Evolutionary conservation across 176 grass and related monocot species (phyloP), one percentile per base, ranked within the genome.

Genomic region (Phoenix dactylifera): DNA sequence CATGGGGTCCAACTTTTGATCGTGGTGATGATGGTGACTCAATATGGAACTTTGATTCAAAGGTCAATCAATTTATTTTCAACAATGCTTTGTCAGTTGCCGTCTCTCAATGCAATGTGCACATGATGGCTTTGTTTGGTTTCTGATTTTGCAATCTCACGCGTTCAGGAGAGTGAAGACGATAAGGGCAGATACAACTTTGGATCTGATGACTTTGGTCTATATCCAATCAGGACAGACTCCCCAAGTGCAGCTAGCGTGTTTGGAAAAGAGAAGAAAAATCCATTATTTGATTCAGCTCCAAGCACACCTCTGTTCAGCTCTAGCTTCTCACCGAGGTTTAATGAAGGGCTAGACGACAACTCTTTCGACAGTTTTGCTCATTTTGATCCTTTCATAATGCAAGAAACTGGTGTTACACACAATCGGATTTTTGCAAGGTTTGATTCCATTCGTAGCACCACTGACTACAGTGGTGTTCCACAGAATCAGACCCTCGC

Each of bases 1-100:
- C 72, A 67, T 85, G 79, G 76, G 84, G 76, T 20, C 87, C 88
- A 73, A 79, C 88, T 5, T 98, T 98, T 70, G 94, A 98, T 83
- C 79, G 73, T 69, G 73, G 74, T 57, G 85, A 76, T 71, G 94
- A 92, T 72, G 77, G 81, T 32, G 88, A 98, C 26, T 86, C 94
- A 5, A 68, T 88, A 16, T 98, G 94, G 94, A 86, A 84, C 74
- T 92, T 88, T 57, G 72, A 72, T 68, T 69, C 74, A 58, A 88
- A 97, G 81, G 64, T 51, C 35, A 50, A 67, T 28, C 25, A 25
- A 26, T 15, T 23, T 69, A 7, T 1, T 69, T 6, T 22, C 18
- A 44, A 14, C 35, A 14, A 44, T 44, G 9, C 35, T 44, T 1
- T 44, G 10, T 44, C 35, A 14, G 35, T 39, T 39, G 35, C 35